These are phyloP conservation scores for Moelleriella libera DNA, from an alignment of 2,329 filamentous ascomycete genomes.

Conservation along the genomic window DNA sequence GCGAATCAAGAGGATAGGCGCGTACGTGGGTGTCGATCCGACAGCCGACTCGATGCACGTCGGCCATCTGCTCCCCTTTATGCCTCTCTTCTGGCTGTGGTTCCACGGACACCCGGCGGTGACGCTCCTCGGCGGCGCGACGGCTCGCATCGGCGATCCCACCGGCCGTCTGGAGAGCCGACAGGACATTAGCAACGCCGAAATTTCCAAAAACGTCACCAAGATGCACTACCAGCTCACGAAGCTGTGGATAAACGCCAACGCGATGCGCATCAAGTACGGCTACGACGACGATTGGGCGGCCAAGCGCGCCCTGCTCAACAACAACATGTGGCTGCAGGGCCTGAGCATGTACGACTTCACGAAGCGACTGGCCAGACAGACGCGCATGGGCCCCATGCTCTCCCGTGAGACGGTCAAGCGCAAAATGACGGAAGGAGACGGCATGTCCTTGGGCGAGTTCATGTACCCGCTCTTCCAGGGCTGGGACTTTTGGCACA, in stretches of 20 bases:
- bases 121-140: constrained; percentile 59
- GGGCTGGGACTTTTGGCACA: constrained; percentile 90
- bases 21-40: constrained; percentile 72
- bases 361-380: constrained; percentile 56
- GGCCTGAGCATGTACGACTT: constrained; percentile 60
- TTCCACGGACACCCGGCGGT: constrained; percentile 57
- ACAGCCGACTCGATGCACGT: constrained; percentile 69
- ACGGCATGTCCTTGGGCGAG: constrained; percentile 89
- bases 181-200: constrained; percentile 32
- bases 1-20: constrained; percentile 50
- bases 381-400: constrained; percentile 73
- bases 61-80: constrained; percentile 67
- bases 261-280: constrained; percentile 48
- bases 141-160: constrained; percentile 66
- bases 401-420: constrained; percentile 83
- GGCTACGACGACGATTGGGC: constrained; percentile 49
- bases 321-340: constrained; percentile 79
- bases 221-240: constrained; percentile 58
- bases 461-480: constrained; percentile 90
- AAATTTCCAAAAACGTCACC: constrained; percentile 48
- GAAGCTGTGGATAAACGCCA: constrained; percentile 62
- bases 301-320: constrained; percentile 54
- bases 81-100: constrained; percentile 77
- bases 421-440: constrained; percentile 66
- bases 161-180: constrained; percentile 53